These are phyloP conservation scores for Penicillium glabrum DNA, from an alignment of 2,329 filamentous ascomycete genomes.

Conservation along the genomic window DNA sequence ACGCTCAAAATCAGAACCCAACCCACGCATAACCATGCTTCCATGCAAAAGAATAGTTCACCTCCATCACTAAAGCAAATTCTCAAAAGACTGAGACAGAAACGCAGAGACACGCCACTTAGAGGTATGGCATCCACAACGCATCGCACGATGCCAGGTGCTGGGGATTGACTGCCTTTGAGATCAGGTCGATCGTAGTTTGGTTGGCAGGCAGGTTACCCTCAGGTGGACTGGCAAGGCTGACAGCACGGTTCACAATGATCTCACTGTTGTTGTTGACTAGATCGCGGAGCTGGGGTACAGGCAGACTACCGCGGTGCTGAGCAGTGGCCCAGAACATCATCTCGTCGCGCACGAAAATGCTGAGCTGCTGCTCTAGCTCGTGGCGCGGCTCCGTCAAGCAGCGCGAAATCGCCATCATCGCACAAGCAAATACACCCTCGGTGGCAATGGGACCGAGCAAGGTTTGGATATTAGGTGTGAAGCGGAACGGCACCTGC, in stretches of 20 bases:
- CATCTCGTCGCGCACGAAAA: conserved; percentile 98
- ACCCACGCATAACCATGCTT: conserved; percentile 11
- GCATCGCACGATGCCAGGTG: conserved; percentile 86
- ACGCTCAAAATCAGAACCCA: conserved; percentile 22
- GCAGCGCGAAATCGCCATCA: conserved; percentile 96
- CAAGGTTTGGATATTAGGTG: conserved; percentile 90
- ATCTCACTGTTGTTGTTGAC: conserved; percentile 85
- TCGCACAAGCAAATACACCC: conserved; percentile 88
- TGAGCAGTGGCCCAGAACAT: conserved; percentile 90
- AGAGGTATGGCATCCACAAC: conserved; percentile 97
- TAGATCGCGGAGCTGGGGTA: conserved; percentile 71
- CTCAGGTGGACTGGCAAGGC: conserved; percentile 73
- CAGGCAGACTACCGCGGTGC: conserved; percentile 65
- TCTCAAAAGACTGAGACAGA: conserved; percentile 14
- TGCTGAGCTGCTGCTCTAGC: conserved; percentile 88
- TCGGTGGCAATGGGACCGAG: conserved; percentile 96
- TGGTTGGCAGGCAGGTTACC: conserved; percentile 89
- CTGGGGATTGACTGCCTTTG: conserved; percentile 88
- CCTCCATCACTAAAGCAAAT: neutral
- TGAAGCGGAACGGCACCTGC: conserved; percentile 93
- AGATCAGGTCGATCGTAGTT: conserved; percentile 91
- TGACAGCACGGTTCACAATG: conserved; percentile 87
- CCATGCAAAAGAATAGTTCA: conserved; percentile 9
- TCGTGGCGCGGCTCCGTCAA: conserved; percentile 79
- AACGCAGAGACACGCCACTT: conserved; percentile 15